Evolutionary conservation across 2,329 filamentous ascomycete species (phyloP), one percentile per base, ranked within the genome.

Genomic region (Clarireedia sp.): DNA sequence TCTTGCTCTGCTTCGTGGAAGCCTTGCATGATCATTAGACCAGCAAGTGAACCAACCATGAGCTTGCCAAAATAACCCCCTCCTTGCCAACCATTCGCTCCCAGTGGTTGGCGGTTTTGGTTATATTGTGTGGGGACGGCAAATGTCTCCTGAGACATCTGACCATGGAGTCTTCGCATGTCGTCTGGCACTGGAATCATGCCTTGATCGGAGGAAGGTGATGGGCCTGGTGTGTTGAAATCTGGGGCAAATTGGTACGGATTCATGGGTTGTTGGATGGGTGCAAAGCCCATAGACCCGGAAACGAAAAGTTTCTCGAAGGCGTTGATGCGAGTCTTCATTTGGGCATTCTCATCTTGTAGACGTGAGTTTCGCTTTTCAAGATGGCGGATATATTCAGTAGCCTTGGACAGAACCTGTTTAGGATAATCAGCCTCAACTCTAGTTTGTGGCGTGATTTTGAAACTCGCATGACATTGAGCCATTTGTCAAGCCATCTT

Each of bases 331-430:
- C 89, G 82, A 46, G 83, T 82, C 69, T 92, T 91, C 73, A 96
- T 81, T 14, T 81, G 81, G 29, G 74, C 78, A 66, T 96, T 91
- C 68, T 97, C 90, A 46, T 95, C 89, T 51, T 85, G 75, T 9
- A 96, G 75, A 5, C 87, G 83, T 62, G 84, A 87, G 65, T 95
- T 95, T 12, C 90, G 84, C 73, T 95, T 95, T 71, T 97, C 92
- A 1, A 97, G 75, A 71, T 97, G 91, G 38, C 86, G 82, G 62
- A 97, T 97, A 64, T 97, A 97, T 69, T 97, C 92, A 5, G 92
- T 96, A 2, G 92, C 92, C 71, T 97, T 97, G 62, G 89, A 91
- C 44, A 97, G 74, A 50, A 97, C 63, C 65, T 68, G 41, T 44
- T 33, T 21, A 10, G 21, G 14, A 17, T 43, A 33, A 43, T 62